Percentiles rank a stretch among this genome's conserved stretches.
phyloP scores from a whole-genome alignment of 1,284 basidiomycete genomes.

The Malassezia vespertilionis region DNA sequence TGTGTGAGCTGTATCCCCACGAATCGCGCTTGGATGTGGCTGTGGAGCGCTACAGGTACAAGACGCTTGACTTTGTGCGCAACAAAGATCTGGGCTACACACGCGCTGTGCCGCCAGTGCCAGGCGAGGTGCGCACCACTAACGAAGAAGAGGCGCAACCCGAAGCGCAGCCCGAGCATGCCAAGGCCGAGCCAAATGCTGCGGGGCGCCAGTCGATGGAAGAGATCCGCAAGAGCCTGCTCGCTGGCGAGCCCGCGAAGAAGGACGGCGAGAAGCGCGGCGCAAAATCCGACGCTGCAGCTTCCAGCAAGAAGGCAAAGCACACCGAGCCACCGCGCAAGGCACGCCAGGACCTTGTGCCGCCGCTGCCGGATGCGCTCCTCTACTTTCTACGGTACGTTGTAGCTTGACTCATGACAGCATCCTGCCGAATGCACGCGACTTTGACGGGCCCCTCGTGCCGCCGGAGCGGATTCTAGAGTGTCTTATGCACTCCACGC shows the following conservation, averaged over 20 bases:
- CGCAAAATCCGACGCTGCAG: slow-evolving; percentile 5
- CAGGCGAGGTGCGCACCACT: too few species aligned
- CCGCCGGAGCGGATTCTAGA: slow-evolving; percentile 9
- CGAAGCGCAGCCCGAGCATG: neutral
- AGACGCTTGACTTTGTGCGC: slow-evolving; percentile 76
- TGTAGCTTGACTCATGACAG: neutral
- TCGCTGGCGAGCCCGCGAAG: slow-evolving; percentile 1
- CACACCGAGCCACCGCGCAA: neutral
- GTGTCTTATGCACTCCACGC: slow-evolving; percentile 7
- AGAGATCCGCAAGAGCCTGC: slow-evolving; percentile 13
- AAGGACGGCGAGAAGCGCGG: slow-evolving; percentile 14
- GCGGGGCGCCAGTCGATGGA: slow-evolving; percentile 14
- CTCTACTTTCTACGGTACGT: slow-evolving; percentile 16
- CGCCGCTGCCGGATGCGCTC: slow-evolving; percentile 12
- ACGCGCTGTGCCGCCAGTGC: neutral
- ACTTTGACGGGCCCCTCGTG: slow-evolving; percentile 14
- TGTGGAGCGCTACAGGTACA: slow-evolving; percentile 76
- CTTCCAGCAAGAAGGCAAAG: slow-evolving; percentile 6
- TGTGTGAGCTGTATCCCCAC: slow-evolving; percentile 73
- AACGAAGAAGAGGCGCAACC: neutral
- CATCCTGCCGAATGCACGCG: slow-evolving; percentile 7
- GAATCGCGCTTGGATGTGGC: slow-evolving; percentile 84
- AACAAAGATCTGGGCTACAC: slow-evolving; percentile 66
- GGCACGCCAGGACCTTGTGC: slow-evolving; percentile 1
- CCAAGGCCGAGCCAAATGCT: neutral